phyloP scores from a whole-genome alignment of 176 grass and related monocot species.

The Eragrostis nindensis region DNA sequence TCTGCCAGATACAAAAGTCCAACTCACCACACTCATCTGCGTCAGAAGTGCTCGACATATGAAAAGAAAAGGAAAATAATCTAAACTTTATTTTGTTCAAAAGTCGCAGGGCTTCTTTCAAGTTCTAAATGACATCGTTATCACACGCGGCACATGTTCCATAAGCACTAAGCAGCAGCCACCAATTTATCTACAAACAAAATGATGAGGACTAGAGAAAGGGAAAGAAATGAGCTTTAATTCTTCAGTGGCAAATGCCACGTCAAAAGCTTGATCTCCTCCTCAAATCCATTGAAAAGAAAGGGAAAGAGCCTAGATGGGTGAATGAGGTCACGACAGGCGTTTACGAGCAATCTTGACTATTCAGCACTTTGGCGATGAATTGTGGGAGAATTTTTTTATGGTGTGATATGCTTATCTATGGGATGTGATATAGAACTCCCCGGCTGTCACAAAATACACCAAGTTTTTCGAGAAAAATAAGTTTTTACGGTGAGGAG shows the following conservation, averaged over 20 bases:
- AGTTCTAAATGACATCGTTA: background rate
- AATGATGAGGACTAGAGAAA: background rate
- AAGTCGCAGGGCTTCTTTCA: conserved; percentile 20
- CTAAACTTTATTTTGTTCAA: background rate
- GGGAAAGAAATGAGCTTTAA: background rate
- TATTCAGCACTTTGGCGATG: background rate
- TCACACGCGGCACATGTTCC: conserved; percentile 29
- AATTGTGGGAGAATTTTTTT: background rate
- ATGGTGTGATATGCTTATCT: no score
- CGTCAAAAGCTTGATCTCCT: conserved; percentile 25
- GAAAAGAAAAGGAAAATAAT: background rate
- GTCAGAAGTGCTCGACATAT: background rate
- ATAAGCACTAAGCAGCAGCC: conserved; percentile 21
- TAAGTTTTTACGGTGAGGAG: background rate
- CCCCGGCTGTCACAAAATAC: background rate
- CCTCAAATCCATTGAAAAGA: background rate
- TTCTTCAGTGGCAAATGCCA: background rate
- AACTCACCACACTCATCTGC: background rate
- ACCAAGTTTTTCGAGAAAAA: background rate
- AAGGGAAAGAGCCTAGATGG: background rate
- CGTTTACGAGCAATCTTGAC: conserved; percentile 3
- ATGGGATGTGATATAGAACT: background rate
- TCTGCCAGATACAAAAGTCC: background rate
- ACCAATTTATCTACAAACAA: background rate
- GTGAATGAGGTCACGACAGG: background rate